Evolutionary conservation across 139 green algal species (phyloP).

Genomic region (Tetratostichococcus sp.): DNA sequence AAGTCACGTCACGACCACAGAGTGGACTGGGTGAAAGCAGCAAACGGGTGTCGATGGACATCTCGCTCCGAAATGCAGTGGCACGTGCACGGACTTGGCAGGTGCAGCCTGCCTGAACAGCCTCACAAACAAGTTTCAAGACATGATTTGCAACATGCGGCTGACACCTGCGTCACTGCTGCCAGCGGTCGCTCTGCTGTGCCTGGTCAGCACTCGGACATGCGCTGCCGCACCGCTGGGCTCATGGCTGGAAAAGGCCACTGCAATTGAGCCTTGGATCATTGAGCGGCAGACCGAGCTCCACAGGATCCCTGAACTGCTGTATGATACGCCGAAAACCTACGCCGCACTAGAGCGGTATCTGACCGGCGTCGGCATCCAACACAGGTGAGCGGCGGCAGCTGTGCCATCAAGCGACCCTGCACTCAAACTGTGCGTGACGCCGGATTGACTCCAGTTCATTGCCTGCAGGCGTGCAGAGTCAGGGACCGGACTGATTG

Average conservation of each 20-base stretch:
- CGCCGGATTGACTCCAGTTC: neutral
- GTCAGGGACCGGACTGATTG: constrained; percentile 19
- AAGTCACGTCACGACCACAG: too few relatives aligned
- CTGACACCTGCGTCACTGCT: too few relatives aligned
- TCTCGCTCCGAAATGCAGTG: too few relatives aligned
- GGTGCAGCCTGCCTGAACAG: too few relatives aligned
- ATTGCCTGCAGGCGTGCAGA: neutral
- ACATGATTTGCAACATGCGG: too few relatives aligned
- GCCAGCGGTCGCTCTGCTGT: too few relatives aligned
- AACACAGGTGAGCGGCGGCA: neutral
- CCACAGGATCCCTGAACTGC: neutral
- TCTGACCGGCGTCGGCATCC: neutral
- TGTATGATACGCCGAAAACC: neutral
- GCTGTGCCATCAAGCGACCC: too few relatives aligned
- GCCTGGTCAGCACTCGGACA: neutral
- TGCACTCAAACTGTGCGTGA: too few relatives aligned
- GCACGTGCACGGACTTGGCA: too few relatives aligned
- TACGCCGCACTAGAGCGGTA: neutral
- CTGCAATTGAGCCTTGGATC: neutral
- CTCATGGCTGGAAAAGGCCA: neutral
- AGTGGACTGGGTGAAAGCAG: too few relatives aligned
- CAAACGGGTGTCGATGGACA: too few relatives aligned
- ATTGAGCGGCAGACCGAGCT: neutral
- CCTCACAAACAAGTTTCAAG: too few relatives aligned
- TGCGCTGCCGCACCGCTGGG: neutral